Evolutionary conservation across 2,329 filamentous ascomycete genomes (phyloP).

Genomic region (Alternaria arborescens): DNA sequence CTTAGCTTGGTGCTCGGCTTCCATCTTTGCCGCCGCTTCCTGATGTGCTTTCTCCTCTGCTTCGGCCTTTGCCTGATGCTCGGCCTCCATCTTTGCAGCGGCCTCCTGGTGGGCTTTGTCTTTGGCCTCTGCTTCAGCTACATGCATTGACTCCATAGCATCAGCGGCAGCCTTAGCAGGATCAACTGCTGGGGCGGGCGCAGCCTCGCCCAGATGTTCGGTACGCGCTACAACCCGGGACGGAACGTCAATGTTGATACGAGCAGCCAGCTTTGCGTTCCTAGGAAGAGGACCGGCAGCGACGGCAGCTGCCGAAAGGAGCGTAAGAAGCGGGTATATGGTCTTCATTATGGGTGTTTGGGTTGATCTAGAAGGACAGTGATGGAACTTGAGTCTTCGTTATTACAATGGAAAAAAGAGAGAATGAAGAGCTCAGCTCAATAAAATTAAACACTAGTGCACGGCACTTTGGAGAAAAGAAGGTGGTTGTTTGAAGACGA

Average conservation of each 20-base stretch:
- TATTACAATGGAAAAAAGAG: slow-evolving; percentile 18
- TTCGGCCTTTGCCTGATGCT: slow-evolving; percentile 28
- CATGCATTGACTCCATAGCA: slow-evolving; percentile 24
- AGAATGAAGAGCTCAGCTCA: slow-evolving; percentile 36
- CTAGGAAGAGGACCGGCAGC: slow-evolving; percentile 31
- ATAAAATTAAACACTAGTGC: slow-evolving; percentile 33
- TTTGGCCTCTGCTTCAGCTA: slow-evolving; percentile 29
- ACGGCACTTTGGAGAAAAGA: slow-evolving; percentile 31
- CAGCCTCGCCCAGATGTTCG: slow-evolving; percentile 13
- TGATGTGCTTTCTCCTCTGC: slow-evolving; percentile 26
- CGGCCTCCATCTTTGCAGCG: slow-evolving; percentile 23
- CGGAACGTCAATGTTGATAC: slow-evolving; percentile 16
- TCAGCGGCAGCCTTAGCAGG: slow-evolving; percentile 17
- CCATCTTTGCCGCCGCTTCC: slow-evolving; percentile 21
- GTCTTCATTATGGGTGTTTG: slow-evolving; percentile 33
- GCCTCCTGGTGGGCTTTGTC: slow-evolving; percentile 29
- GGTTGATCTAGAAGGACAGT: slow-evolving; percentile 3
- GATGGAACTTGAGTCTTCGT: slow-evolving; percentile 4
- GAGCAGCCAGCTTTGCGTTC: slow-evolving; percentile 4
- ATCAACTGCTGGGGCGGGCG: slow-evolving; percentile 19
- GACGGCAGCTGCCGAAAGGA: slow-evolving; percentile 30
- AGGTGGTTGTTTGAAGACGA: slow-evolving; percentile 19
- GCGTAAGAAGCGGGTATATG: slow-evolving; percentile 33
- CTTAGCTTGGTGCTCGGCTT: slow-evolving; percentile 16
- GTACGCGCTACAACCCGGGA: slow-evolving; percentile 22